Evolutionary conservation across 2,329 filamentous ascomycete genomes (phyloP).

Genomic region (Fusarium sp.): DNA sequence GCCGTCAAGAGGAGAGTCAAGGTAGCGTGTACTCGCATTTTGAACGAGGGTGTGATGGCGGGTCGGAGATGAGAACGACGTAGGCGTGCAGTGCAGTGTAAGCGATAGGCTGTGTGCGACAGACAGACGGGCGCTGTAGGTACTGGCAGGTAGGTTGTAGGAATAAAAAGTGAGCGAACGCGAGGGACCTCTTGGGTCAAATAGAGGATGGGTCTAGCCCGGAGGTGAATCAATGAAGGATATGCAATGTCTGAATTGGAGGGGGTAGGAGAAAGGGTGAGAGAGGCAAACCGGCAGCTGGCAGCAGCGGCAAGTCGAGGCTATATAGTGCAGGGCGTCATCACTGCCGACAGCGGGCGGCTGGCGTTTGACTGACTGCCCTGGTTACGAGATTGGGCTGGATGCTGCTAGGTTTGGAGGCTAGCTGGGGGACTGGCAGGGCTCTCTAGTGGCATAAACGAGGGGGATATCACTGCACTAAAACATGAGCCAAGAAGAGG

Average conservation of each 20-base stretch:
- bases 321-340: conserved; percentile 26
- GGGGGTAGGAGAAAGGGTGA: background rate
- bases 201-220: conserved; percentile 23
- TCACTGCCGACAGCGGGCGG: conserved; percentile 5
- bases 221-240: conserved; percentile 21
- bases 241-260: background rate
- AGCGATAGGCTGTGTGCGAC: conserved; percentile 8
- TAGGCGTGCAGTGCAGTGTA: conserved; percentile 11
- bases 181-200: conserved; percentile 25
- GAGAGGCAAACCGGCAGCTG: conserved; percentile 2
- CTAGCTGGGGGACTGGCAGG: background rate
- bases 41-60: conserved; percentile 5
- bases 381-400: background rate
- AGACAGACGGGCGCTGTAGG: background rate
- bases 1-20: conserved; percentile 43
- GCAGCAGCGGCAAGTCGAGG: conserved; percentile 12
- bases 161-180: conserved; percentile 18
- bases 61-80: background rate
- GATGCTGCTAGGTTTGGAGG: background rate
- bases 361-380: conserved; percentile 20
- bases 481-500: conserved; percentile 29
- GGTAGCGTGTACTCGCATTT: conserved; percentile 38
- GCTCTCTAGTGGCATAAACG: conserved; percentile 22
- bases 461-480: background rate
- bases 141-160: background rate